phyloP scores from a whole-genome alignment of 352 stramenopile genomes.

The Saprolegnia diclina region DNA sequence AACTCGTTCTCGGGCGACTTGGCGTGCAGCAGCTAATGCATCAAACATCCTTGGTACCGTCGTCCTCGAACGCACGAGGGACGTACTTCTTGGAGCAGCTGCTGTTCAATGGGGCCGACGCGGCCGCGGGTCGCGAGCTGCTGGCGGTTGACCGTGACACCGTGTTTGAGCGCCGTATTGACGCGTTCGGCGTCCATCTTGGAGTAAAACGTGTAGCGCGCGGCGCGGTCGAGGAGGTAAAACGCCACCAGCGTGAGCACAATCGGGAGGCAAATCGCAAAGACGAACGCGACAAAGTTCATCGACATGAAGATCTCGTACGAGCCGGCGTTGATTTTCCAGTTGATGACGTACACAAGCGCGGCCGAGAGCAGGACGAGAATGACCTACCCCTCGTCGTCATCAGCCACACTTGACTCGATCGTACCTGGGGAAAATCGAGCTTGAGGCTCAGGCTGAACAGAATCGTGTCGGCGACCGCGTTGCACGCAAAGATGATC shows the following conservation, averaged over 20 bases:
- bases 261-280: constrained; percentile 58
- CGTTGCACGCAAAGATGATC: constrained; percentile 57
- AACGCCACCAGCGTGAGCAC: constrained; percentile 61
- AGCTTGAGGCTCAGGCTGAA: constrained; percentile 69
- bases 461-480: constrained; percentile 52
- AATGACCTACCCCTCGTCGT: constrained; percentile 1
- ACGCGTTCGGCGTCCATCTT: constrained; percentile 71
- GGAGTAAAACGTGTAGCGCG: constrained; percentile 60
- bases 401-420: no score
- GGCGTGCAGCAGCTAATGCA: constrained; percentile 2
- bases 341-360: constrained; percentile 43
- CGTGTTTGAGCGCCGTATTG: constrained; percentile 75
- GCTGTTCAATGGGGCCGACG: constrained; percentile 34
- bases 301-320: constrained; percentile 46
- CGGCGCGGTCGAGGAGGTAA: constrained; percentile 67
- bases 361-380: constrained; percentile 45
- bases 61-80: no score
- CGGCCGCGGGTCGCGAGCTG: constrained; percentile 55
- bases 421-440: constrained; percentile 61
- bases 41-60: no score
- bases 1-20: constrained; percentile 18
- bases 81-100: constrained; percentile 48
- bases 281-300: constrained; percentile 55
- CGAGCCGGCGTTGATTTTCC: constrained; percentile 42
- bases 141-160: constrained; percentile 65